Base-by-base conservation (phyloP, 1,284 basidiomycete species). In the Coriolopsis trogii region DNA sequence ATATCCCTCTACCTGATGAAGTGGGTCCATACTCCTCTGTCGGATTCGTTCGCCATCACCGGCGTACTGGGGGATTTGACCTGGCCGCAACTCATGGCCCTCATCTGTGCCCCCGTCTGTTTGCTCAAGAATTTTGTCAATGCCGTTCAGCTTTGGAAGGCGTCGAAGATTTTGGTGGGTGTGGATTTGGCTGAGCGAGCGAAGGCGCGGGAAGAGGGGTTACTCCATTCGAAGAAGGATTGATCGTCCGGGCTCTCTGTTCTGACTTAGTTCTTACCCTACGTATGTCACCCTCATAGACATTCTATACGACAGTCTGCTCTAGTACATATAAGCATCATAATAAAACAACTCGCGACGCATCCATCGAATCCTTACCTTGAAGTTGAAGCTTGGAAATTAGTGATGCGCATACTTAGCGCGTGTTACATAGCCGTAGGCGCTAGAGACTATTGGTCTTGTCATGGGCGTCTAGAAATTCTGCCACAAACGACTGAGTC, bases 101-200 rank as follows among this genome's bases (percentile, higher is more conserved):
- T 75, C 16, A 18, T 85, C 42, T 88, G 82, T 31, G 79, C 82
- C 63, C 91, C 89, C 1, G 75, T 98, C 49, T 96, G 87, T 66
- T 67, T 85, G 9, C 71, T 80, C 56, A 99, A 99, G 79, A 98
- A 99, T 70, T 66, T 96, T 55, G 93, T 99, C 76, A 98, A 98
- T 70, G 73, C 91, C 38, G 95, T 99, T 6, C 97, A 99, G 71
- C 87, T 98, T 60, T 98, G 95, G 95, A 99, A 99, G 71, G 96
- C 96, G 23, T 91, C 91, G 15, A 98, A 98, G 77, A 91, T 96
- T 62, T 80, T 95, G 13, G 93, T 95, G 20, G 93, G 93, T 4
- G 89, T 95, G 10, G 93, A 95, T 67, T 73, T 95, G 44, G 89
- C 88, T 38, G 92, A 95, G 70, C 76, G 93, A 61, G 85, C 85